Evolutionary conservation across 2,329 filamentous ascomycete genomes (phyloP), one percentile per base, ranked within the genome.

Genomic region (Cadophora sp.): DNA sequence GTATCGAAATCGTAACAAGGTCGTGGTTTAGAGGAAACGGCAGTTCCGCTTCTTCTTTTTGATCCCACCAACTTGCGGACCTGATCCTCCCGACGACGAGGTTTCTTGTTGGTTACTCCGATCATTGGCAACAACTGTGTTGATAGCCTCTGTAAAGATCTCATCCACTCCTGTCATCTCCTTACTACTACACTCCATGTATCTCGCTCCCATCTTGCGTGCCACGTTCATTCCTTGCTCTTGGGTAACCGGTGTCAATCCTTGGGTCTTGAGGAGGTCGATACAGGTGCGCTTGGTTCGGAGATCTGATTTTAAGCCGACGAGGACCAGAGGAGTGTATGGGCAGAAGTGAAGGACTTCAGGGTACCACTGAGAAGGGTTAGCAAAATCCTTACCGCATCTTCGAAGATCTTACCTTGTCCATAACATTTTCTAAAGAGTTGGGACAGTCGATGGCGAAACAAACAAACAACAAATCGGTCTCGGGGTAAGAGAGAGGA

Each of bases 381-480:
- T 68, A 69, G 67, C n/a, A 27, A 43, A 24, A 11, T 24, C 8
- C 12, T 27, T 8, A 29, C 34, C 4, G 26, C 46, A 26, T 55
- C 11, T 26, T 29, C 5, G 67, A 74, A 34, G 16, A 22, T 63
- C 84, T 71, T 83, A 97, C 96, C 91, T 99, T 99, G 84, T 99
- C 96, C 84, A 98, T 91, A 68, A 99, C 95, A 81, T 99, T 99
- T 79, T 99, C 96, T 64, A 99, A 86, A 7, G 95, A 98, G 81
- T 97, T 97, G 43, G 96, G 96, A 80, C 96, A 99, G 82, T 99
- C 96, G 77, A 99, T 97, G 73, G 96, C 96, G 81, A 99, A 99
- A 85, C 96, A 99, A 74, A 99, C 96, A 80, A 99, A 98, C 69
- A 99, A 90, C 40, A 99, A 87, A 80, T 99, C 96, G 14, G 96